These are phyloP conservation scores for Blumeriella jaapii DNA, from an alignment of 2,329 filamentous ascomycete species.

Conservation along the genomic window DNA sequence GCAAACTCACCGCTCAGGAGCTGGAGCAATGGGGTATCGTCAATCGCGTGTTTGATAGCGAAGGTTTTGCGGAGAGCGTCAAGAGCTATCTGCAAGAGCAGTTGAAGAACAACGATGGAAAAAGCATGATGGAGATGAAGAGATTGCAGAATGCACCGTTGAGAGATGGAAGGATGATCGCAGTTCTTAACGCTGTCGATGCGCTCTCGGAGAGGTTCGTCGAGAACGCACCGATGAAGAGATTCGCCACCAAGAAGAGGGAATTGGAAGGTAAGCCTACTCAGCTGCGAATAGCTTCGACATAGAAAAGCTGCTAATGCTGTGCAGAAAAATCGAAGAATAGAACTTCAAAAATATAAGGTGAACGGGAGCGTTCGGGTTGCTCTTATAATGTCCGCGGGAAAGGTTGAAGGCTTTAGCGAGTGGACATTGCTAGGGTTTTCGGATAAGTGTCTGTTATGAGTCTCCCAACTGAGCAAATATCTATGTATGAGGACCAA, in stretches of 20 bases:
- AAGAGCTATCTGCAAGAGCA: slow-evolving; percentile 32
- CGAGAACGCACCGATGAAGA: slow-evolving; percentile 33
- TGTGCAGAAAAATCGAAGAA: slow-evolving; percentile 16
- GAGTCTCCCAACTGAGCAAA: no score
- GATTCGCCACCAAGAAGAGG: slow-evolving; percentile 33
- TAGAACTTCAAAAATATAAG: slow-evolving; percentile 19
- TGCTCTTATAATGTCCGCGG: no score
- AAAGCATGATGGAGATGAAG: slow-evolving; percentile 41
- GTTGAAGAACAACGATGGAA: slow-evolving; percentile 35
- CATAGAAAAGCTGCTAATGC: not conserved
- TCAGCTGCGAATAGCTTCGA: no score
- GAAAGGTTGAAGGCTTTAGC: no score
- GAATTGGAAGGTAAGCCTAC: slow-evolving; percentile 21
- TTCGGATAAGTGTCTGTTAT: no score
- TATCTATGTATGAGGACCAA: no score
- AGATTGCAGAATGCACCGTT: slow-evolving; percentile 36
- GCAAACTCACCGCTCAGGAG: slow-evolving; percentile 33
- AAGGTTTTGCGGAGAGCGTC: slow-evolving; percentile 33
- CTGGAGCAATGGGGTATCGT: slow-evolving; percentile 34
- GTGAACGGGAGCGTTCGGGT: not conserved
- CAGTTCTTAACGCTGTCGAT: slow-evolving; percentile 36
- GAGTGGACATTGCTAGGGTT: no score
- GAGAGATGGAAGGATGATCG: slow-evolving; percentile 33
- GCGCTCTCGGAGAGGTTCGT: slow-evolving; percentile 38
- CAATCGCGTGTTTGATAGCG: slow-evolving; percentile 33